Evolutionary conservation across 495 filamentous ascomycete genomes (phyloP).

Genomic region (Letharia lupina): DNA sequence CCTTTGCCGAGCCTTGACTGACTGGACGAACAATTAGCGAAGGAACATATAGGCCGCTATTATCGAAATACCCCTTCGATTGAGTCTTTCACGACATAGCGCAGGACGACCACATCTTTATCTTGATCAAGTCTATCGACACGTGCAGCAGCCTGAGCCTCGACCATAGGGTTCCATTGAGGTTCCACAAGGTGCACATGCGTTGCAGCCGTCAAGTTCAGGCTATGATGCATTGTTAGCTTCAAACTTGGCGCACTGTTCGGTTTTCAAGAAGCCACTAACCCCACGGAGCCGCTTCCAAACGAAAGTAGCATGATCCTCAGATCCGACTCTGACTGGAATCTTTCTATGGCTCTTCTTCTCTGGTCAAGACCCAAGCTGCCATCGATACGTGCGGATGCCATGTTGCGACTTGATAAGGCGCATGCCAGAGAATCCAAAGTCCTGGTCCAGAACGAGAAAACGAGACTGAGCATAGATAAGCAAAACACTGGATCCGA

Average conservation of each 20-base stretch:
- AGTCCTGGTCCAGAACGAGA: constrained; percentile 22
- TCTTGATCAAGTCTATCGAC: constrained; percentile 26
- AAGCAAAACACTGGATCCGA: not conserved
- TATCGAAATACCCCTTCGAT: constrained; percentile 39
- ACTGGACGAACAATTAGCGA: constrained; percentile 3
- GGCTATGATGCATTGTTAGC: constrained; percentile 6
- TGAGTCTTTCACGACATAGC: constrained; percentile 39
- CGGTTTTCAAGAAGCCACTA: not conserved
- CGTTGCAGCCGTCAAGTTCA: constrained; percentile 28
- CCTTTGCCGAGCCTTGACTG: constrained; percentile 14
- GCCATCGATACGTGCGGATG: constrained; percentile 19
- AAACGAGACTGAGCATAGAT: constrained; percentile 14
- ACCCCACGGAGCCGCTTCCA: constrained; percentile 26
- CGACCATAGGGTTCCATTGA: constrained; percentile 31
- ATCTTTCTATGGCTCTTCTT: constrained; percentile 7
- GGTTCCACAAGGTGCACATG: constrained; percentile 29
- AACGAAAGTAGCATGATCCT: constrained; percentile 24
- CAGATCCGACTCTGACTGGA: constrained; percentile 19
- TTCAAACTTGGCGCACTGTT: not conserved
- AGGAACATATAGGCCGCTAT: not conserved
- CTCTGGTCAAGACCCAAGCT: constrained; percentile 5
- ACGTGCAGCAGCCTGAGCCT: constrained; percentile 28
- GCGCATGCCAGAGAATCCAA: constrained; percentile 9
- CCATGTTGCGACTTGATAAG: not conserved
- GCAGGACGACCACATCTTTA: constrained; percentile 34